phyloP scores from a whole-genome alignment of 257 asterid species.

The Fraxinus excelsior region DNA sequence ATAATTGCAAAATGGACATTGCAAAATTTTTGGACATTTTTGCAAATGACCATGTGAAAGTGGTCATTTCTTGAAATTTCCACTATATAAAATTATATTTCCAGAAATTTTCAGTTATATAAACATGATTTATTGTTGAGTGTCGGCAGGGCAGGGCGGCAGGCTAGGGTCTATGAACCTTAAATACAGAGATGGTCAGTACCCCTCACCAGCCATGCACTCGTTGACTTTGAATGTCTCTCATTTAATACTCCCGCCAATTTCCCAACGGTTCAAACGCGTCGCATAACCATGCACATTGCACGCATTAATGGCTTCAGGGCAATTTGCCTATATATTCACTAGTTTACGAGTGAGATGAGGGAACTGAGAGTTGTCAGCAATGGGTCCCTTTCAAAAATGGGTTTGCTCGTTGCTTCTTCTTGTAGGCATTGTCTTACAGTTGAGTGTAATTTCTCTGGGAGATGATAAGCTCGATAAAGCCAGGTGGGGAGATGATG shows the following conservation, averaged over 20 bases:
- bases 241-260: slow-evolving; percentile 36
- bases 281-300: slow-evolving; percentile 23
- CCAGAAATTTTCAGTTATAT: too few relatives aligned
- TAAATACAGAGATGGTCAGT: too few relatives aligned
- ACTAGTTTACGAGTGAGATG: not conserved
- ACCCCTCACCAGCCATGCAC: not conserved
- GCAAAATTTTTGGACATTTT: too few relatives aligned
- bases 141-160: not conserved
- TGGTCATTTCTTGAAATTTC: too few relatives aligned
- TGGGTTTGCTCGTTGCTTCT: slow-evolving; percentile 22
- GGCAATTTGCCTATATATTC: not conserved
- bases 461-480: slow-evolving; percentile 31
- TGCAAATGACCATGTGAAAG: too few relatives aligned
- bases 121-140: not conserved
- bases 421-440: slow-evolving; percentile 27
- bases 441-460: slow-evolving; percentile 19
- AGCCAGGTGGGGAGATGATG: slow-evolving; percentile 31
- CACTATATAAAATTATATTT: too few relatives aligned
- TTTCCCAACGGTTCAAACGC: slow-evolving; percentile 41
- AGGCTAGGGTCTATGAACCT: not conserved
- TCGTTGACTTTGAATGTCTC: slow-evolving; percentile 17
- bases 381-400: slow-evolving; percentile 28
- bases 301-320: slow-evolving; percentile 21
- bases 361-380: not conserved
- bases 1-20: too few relatives aligned